Base-by-base conservation (phyloP, 495 filamentous ascomycete species). In the Parachaetomium inaequale region DNA sequence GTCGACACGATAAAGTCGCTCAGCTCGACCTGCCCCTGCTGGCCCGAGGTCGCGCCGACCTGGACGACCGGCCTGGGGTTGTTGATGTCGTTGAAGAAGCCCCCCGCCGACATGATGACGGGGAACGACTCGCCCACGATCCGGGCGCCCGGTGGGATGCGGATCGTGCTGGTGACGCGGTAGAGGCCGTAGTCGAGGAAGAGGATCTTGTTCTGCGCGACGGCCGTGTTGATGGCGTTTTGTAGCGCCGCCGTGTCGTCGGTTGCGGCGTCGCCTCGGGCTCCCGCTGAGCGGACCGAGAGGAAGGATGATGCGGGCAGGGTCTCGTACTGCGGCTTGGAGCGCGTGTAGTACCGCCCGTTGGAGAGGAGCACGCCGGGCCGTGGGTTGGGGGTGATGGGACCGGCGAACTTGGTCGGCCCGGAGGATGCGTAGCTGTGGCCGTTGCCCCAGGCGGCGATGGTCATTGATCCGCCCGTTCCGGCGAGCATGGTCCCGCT, bases 71-170 rank as follows among this genome's bases (percentile, higher is more conserved):
- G 83, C 40, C 75, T 72, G 21, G 93, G 93, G 71, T 87, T 88
- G 55, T 70, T 79, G 53, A 85, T 79, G 67, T 93, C 84, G 52
- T 84, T 77, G 73, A 95, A 98, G 28, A 82, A 82, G 21, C 62
- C 42, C 29, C 90, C 91, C n/a, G 84, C 79, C 21, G 89, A 92
- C 81, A 96, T 87, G 68, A 98, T 91, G 40, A 93, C 75, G 28
- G 93, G 84, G 85, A 87, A 98, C 59, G 91, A 85, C 72, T 98
- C 93, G 65, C 93, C 93, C 26, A 87, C 84, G 66, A 98, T 92
- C 57, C 76, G 79, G 63, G 81, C 57, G 70, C 90, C 73, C 65
- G 83, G 70, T 78, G 84, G 72, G 85, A 86, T 67, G 32, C 80
- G 78, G 53, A 91, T 84, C 29, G 92, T 84, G 61, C 80, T 73